phyloP scores from a whole-genome alignment of 2,329 filamentous ascomycete species.

The Cordyceps javanica region DNA sequence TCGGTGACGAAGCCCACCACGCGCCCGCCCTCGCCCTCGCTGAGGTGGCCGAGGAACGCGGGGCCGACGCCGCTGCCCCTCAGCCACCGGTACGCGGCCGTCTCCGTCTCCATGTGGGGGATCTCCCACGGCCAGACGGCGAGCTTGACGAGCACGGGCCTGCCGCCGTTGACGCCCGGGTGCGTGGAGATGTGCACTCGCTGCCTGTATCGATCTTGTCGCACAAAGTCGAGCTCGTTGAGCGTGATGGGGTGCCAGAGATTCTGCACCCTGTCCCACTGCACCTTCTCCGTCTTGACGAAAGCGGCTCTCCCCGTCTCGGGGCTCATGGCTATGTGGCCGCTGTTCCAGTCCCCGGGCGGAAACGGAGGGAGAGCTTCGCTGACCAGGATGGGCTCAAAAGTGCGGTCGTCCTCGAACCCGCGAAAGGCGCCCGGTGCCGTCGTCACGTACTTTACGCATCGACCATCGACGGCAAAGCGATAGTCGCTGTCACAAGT shows the following conservation, averaged over 20 bases:
- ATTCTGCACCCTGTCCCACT: conserved; percentile 17
- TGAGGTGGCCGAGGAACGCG: conserved; percentile 24
- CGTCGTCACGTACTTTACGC: conserved; percentile 22
- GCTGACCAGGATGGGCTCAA: conserved; percentile 21
- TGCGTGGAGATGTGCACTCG: conserved; percentile 21
- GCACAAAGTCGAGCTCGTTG: conserved; percentile 22
- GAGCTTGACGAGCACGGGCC: conserved; percentile 23
- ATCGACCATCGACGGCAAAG: conserved; percentile 20
- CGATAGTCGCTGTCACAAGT: conserved; percentile 22
- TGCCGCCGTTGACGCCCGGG: conserved; percentile 17
- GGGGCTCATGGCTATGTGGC: conserved; percentile 16
- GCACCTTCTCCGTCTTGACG: conserved; percentile 16
- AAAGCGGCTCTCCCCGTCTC: conserved; percentile 18
- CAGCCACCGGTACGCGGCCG: conserved; percentile 23
- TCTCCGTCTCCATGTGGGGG: conserved; percentile 20
- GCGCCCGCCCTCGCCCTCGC: conserved; percentile 21
- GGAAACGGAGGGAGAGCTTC: conserved; percentile 23
- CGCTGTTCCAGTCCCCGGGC: conserved; percentile 21
- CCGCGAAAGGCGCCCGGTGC: conserved; percentile 21
- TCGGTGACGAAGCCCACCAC: conserved; percentile 23
- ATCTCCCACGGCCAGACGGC: conserved; percentile 24
- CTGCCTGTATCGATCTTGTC: conserved; percentile 19
- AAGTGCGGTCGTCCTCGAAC: conserved; percentile 21
- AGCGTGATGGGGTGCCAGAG: conserved; percentile 20
- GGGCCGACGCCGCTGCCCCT: conserved; percentile 20